phyloP scores from a whole-genome alignment of 768 basidiomycete species.

The Phanerochaete sordida region DNA sequence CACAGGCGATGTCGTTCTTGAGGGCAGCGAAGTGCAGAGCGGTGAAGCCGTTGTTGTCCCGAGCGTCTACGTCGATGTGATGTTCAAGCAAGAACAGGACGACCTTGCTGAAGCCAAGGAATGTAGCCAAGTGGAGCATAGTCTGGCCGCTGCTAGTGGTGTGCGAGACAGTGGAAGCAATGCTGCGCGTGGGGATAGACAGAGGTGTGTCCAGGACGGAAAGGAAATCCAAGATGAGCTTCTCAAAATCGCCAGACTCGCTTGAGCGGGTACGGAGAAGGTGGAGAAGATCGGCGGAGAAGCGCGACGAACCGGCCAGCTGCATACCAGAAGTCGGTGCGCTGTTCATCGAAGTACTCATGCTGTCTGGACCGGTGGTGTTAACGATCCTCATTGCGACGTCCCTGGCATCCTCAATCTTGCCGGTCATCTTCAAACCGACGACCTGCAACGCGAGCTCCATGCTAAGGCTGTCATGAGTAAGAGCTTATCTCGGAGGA shows the following conservation, averaged over 20 bases:
- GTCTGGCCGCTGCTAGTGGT: constrained; percentile 76
- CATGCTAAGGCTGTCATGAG: constrained; percentile 53
- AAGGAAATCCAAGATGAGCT: constrained; percentile 76
- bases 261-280: constrained; percentile 52
- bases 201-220: constrained; percentile 67
- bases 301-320: constrained; percentile 37
- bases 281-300: constrained; percentile 51
- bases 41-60: constrained; percentile 89
- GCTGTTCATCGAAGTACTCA: constrained; percentile 23
- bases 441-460: constrained; percentile 94
- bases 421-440: constrained; percentile 94
- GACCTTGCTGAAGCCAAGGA: constrained; percentile 72
- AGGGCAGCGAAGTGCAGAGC: constrained; percentile 85
- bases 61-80: constrained; percentile 73
- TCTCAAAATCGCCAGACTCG: constrained; percentile 62
- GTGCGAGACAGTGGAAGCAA: constrained; percentile 62
- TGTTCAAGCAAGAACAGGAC: constrained; percentile 68
- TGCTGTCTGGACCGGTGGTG: constrained; percentile 52
- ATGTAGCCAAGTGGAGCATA: constrained; percentile 80
- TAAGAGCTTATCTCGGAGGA: neutral
- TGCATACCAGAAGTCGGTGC: constrained; percentile 43
- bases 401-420: constrained; percentile 89
- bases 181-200: constrained; percentile 43
- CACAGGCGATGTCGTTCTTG: constrained; percentile 58
- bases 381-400: constrained; percentile 93